These are phyloP conservation scores for Leccinum colubrinum DNA, from an alignment of 1,284 basidiomycete species.

Conservation along the genomic window DNA sequence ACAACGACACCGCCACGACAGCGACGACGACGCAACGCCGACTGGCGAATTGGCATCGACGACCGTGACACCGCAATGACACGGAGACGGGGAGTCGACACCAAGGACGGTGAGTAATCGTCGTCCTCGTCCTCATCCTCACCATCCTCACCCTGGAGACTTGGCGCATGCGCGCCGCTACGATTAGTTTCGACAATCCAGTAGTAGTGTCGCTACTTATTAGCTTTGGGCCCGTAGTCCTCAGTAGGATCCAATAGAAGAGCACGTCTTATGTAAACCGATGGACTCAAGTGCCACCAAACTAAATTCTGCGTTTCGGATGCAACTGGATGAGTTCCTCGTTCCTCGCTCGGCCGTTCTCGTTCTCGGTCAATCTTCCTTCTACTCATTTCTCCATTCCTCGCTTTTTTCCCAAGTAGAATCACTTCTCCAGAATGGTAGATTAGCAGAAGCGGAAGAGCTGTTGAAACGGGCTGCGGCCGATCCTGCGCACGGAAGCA, in stretches of 20 bases:
- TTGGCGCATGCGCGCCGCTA: too few species aligned
- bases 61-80: too few species aligned
- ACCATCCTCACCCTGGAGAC: too few species aligned
- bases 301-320: not conserved
- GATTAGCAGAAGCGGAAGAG: slow-evolving; percentile 61
- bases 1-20: too few species aligned
- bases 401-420: slow-evolving; percentile 75
- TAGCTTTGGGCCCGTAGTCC: too few species aligned
- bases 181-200: too few species aligned
- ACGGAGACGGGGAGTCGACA: too few species aligned
- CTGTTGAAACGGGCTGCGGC: slow-evolving; percentile 46
- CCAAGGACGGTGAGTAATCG: too few species aligned
- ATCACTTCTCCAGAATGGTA: slow-evolving; percentile 61
- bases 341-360: slow-evolving; percentile 61
- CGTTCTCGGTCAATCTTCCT: slow-evolving; percentile 56
- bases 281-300: not conserved
- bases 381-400: slow-evolving; percentile 69
- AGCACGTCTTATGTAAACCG: slow-evolving; percentile 15
- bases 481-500: slow-evolving; percentile 12
- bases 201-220: too few species aligned
- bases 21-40: too few species aligned
- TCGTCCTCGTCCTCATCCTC: too few species aligned
- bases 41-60: too few species aligned
- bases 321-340: slow-evolving; percentile 22
- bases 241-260: not conserved